These are phyloP conservation scores for Calonectria honghensis DNA, from an alignment of 2,329 filamentous ascomycete species.

Conservation along the genomic window DNA sequence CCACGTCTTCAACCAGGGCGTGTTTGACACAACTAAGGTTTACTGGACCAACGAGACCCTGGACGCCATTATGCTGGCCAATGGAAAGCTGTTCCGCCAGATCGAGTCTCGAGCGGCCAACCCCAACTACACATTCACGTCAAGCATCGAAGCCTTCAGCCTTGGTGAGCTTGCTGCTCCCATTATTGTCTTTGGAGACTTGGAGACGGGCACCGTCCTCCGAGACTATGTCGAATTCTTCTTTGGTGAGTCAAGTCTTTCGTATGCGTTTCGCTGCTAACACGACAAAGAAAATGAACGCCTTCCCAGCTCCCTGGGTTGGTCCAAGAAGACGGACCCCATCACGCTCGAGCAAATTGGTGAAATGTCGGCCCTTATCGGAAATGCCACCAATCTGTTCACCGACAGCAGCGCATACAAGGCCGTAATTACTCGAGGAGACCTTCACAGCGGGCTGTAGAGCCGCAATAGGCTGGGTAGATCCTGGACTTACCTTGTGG, in stretches of 20 bases:
- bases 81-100: slow-evolving; percentile 9
- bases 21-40: not conserved
- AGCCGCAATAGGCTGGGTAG: not conserved
- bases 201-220: not conserved
- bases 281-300: not conserved
- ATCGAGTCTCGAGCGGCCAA: slow-evolving; percentile 14
- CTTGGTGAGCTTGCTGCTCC: slow-evolving; percentile 12
- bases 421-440: not conserved
- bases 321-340: not conserved
- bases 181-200: slow-evolving; percentile 2
- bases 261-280: not conserved
- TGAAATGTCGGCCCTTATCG: not conserved
- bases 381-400: slow-evolving; percentile 3
- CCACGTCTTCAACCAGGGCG: slow-evolving; percentile 13
- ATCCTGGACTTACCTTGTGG: not conserved
- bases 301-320: not conserved
- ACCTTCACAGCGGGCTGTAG: not conserved
- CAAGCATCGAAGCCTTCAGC: not conserved
- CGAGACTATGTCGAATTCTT: not conserved
- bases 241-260: not conserved
- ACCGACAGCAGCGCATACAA: slow-evolving; percentile 9
- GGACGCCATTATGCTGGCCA: not conserved
- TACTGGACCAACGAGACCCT: slow-evolving; percentile 21
- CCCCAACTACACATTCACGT: slow-evolving; percentile 5
- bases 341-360: not conserved